Percentiles rank a stretch among this genome's conserved stretches.
phyloP scores from a whole-genome alignment of 2,329 filamentous ascomycete species.

The Cordyceps tenuipes region DNA sequence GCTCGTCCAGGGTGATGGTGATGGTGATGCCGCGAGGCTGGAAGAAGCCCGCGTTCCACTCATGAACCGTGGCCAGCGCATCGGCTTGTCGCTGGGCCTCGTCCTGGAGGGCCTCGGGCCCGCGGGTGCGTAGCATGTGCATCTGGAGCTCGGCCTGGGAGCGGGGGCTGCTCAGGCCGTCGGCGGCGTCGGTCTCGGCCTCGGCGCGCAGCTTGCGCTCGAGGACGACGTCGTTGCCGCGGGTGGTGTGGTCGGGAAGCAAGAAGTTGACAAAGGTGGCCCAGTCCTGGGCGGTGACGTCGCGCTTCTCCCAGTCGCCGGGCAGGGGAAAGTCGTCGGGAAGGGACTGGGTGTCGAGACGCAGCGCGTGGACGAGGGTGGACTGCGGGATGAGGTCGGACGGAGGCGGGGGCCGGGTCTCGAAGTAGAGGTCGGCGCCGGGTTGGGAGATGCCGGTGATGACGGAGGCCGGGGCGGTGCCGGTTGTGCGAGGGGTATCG shows the following conservation, averaged over 20 bases:
- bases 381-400: conserved; percentile 19
- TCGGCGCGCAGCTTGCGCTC: conserved; percentile 42
- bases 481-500: conserved; percentile 35
- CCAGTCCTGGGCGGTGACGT: conserved; percentile 47
- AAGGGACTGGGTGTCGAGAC: conserved; percentile 26
- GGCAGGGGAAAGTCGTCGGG: conserved; percentile 38
- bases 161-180: conserved; percentile 17
- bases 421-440: conserved; percentile 34
- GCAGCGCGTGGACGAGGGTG: conserved; percentile 27
- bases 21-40: conserved; percentile 39
- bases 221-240: conserved; percentile 37
- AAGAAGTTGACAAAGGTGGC: conserved; percentile 50
- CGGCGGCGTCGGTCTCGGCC: conserved; percentile 19
- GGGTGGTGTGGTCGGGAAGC: conserved; percentile 38
- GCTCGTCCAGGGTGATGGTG: conserved; percentile 20
- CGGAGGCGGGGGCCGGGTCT: conserved; percentile 31
- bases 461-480: background rate
- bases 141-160: conserved; percentile 34
- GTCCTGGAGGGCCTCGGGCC: background rate
- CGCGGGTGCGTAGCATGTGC: conserved; percentile 24
- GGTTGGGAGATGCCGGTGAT: conserved; percentile 12
- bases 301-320: conserved; percentile 29
- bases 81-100: conserved; percentile 22
- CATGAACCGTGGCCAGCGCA: conserved; percentile 34
- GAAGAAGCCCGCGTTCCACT: conserved; percentile 54